Evolutionary conservation across 805 yeast species (phyloP), one percentile per base, ranked within the genome.

Genomic region (Cyberlindnera japonica): DNA sequence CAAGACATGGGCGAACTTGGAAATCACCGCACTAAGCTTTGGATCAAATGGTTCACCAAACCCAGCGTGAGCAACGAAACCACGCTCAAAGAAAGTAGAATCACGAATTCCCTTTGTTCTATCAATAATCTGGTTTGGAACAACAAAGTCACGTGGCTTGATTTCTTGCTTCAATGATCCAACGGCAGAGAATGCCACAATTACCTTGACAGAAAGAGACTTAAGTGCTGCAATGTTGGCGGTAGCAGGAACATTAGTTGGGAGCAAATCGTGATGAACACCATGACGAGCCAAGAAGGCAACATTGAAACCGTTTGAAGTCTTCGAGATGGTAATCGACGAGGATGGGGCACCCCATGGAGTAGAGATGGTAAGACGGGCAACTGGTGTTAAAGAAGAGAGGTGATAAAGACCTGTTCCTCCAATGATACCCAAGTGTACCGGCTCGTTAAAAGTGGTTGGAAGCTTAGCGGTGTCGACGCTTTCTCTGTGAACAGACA

Each of bases 271-370:
- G 64, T 93, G 99, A 59, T 85, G 82, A 28, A 72, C 67, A 31
- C 99, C 99, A 60, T 93, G 99, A 64, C 99, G 79, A 13, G 97
- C 93, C 51, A 93, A 71, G 57, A 93, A 93, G 2, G 98, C 98
- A 37, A 93, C 84, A 34, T 89, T 86, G 61, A 87, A 80, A 2
- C 95, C 95, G 25, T 67, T 53, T 3, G 67, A 64, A 30, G 95
- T 86, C 50, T 74, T 79, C n/a, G 95, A 83, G 46, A 93, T 80
- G 35, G 96, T 90, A 58, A 93, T 85, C 28, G 96, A 90, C 12
- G 95, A 83, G 5, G 97, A 89, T 17, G 99, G 96, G 51, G 74
- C 75, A 10, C 99, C 99, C 98, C 98, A 93, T 17, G 99, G 99
- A 4, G 99, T 93, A 15, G 83, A 75, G 43, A 89, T 65, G 13